These are phyloP conservation scores for Penicillium sp. DNA, from an alignment of 2,329 filamentous ascomycete genomes.

Conservation along the genomic window DNA sequence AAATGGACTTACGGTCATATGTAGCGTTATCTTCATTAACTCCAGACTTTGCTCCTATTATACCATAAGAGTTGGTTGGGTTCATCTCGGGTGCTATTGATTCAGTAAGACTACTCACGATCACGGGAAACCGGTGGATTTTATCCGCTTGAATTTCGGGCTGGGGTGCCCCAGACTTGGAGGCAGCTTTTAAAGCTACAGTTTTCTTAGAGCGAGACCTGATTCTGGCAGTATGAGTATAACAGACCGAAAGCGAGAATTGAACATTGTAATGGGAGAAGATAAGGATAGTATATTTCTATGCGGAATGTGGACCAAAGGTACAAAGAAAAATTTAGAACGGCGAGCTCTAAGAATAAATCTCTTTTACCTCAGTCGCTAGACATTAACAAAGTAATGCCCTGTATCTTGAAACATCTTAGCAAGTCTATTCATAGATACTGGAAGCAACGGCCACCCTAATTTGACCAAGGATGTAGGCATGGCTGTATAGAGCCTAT, in stretches of 20 bases:
- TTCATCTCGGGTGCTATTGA: neutral
- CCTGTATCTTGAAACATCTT: neutral
- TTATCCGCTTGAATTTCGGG: neutral
- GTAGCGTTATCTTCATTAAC: constrained; percentile 50
- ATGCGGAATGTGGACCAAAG: neutral
- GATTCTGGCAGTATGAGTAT: too few species aligned
- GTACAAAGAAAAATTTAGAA: neutral
- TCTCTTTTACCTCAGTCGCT: neutral
- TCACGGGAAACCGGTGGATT: neutral
- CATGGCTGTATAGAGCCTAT: neutral
- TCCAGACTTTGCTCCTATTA: constrained; percentile 48
- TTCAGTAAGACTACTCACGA: neutral
- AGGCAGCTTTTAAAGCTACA: neutral
- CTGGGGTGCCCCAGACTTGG: neutral
- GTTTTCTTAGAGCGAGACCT: neutral
- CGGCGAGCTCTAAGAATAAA: neutral
- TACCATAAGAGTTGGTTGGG: neutral
- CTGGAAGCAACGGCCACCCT: neutral
- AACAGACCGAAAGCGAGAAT: neutral
- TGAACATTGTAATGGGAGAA: neutral
- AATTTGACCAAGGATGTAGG: neutral
- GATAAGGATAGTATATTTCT: neutral
- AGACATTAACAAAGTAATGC: neutral
- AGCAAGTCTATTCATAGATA: neutral
- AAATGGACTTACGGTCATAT: constrained; percentile 43